phyloP scores from a whole-genome alignment of 306 rosid species.

The Chamaecrista fasciculata region DNA sequence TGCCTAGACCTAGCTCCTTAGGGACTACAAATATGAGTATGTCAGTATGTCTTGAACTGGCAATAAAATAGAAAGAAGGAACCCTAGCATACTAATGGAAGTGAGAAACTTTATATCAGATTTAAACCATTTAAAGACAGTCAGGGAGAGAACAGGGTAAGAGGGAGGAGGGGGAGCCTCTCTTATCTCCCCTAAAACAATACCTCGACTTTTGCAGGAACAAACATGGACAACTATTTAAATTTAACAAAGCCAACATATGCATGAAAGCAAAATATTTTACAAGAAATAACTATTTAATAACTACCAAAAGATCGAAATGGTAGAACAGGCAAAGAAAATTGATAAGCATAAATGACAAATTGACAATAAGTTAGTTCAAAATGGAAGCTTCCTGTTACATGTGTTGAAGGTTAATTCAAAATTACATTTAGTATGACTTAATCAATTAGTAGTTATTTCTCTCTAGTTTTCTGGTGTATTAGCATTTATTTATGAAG shows the following conservation, averaged over 20 bases:
- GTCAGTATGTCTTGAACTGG: background rate
- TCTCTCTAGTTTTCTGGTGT: too few species aligned
- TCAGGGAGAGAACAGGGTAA: background rate
- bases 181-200: background rate
- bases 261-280: background rate
- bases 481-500: too few species aligned
- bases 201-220: background rate
- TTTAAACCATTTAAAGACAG: background rate
- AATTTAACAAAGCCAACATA: background rate
- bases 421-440: too few species aligned
- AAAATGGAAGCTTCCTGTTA: background rate
- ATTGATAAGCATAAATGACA: slow-evolving; percentile 6
- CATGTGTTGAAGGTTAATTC: too few species aligned
- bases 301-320: background rate
- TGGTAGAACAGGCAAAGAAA: background rate
- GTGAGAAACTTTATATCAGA: slow-evolving; percentile 4
- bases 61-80: background rate
- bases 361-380: background rate
- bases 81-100: background rate
- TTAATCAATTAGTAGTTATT: too few species aligned
- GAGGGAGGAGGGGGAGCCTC: background rate
- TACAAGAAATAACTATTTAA: background rate
- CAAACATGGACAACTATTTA: background rate
- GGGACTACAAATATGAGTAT: background rate
- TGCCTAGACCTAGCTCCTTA: background rate